Evolutionary conservation across 2,329 filamentous ascomycete genomes (phyloP).

Genomic region (Pseudogymnoascus sp.): DNA sequence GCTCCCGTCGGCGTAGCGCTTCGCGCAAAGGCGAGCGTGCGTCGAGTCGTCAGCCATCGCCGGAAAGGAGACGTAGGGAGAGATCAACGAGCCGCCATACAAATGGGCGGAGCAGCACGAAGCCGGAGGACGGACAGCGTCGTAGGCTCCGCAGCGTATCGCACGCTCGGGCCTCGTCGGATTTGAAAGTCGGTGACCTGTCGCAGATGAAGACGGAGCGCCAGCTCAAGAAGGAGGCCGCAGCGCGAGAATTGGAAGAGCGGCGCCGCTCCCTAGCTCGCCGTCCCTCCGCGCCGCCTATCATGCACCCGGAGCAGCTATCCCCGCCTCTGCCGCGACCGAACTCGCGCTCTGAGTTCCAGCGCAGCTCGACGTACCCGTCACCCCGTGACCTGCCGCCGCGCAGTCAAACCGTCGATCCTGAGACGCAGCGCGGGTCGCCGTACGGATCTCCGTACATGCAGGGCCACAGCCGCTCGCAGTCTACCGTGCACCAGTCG

Average conservation of each 20-base stretch:
- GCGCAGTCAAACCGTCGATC: slow-evolving; percentile 56
- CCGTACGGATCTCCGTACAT: slow-evolving; percentile 20
- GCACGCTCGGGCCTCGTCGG: slow-evolving; percentile 34
- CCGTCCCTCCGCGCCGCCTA: slow-evolving; percentile 69
- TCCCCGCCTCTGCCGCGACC: slow-evolving; percentile 25
- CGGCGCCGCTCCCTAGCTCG: slow-evolving; percentile 76
- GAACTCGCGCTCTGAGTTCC: slow-evolving; percentile 20
- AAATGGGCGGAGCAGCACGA: slow-evolving; percentile 19
- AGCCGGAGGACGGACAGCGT: slow-evolving; percentile 18
- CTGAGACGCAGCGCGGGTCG: slow-evolving; percentile 24
- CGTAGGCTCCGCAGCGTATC: slow-evolving; percentile 27
- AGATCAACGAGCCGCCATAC: slow-evolving; percentile 27
- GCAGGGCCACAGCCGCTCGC: slow-evolving; percentile 32
- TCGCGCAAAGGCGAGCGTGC: slow-evolving; percentile 35
- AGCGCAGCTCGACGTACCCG: slow-evolving; percentile 18
- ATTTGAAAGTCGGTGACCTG: slow-evolving; percentile 47
- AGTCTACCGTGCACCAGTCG: slow-evolving; percentile 36
- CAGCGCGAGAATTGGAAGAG: slow-evolving; percentile 81
- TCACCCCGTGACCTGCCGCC: slow-evolving; percentile 40
- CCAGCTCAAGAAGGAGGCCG: slow-evolving; percentile 62
- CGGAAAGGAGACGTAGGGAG: slow-evolving; percentile 26
- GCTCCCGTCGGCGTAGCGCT: slow-evolving; percentile 46
- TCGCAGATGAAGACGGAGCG: slow-evolving; percentile 52
- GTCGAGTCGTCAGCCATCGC: slow-evolving; percentile 25
- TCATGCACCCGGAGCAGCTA: slow-evolving; percentile 61